A percentile compares a stretch with the other conserved stretches of the same genome.
phyloP scores from a whole-genome alignment of 768 basidiomycete genomes.

The Dentipellis sp. region DNA sequence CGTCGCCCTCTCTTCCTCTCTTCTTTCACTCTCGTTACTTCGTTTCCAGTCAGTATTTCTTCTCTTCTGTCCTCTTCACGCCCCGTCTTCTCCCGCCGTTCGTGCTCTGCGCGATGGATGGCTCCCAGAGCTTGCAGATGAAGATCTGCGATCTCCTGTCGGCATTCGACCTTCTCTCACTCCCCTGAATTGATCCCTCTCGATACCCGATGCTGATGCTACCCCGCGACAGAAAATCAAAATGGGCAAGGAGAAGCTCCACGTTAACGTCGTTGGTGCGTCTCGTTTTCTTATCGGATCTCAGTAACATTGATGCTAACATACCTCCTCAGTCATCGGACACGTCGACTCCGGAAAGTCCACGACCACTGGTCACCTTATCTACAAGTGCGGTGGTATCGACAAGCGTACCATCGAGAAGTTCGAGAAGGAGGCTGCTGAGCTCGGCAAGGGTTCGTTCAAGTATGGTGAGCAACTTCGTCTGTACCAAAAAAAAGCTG shows the following conservation, averaged over 20 bases:
- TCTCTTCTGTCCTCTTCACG: conserved; percentile 3
- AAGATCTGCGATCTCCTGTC: background rate
- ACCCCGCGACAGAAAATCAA: conserved; percentile 39
- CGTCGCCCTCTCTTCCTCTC: conserved; percentile 37
- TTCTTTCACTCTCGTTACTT: conserved; percentile 31
- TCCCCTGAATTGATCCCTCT: background rate
- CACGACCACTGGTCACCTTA: conserved; percentile 99
- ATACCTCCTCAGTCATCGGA: conserved; percentile 68
- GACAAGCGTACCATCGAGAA: conserved; percentile 99
- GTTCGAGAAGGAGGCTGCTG: conserved; percentile 99
- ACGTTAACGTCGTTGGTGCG: conserved; percentile 97
- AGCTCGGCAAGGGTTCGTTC: conserved; percentile 99
- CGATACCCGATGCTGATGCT: conserved; percentile 5
- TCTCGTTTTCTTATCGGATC: conserved; percentile 23
- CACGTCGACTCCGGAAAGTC: conserved; percentile 99
- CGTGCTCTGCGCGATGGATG: conserved; percentile 1
- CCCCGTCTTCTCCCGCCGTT: background rate
- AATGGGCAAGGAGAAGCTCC: conserved; percentile 95
- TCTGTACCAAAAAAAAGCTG: conserved; percentile 1
- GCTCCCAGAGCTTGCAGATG: conserved; percentile 10
- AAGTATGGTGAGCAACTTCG: conserved; percentile 68
- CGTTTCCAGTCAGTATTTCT: conserved; percentile 31
- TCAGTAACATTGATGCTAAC: conserved; percentile 21
- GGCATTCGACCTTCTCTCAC: background rate
- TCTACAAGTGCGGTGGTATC: conserved; percentile 99